phyloP scores from a whole-genome alignment of 2,329 filamentous ascomycete species.

The Microthyrium microscopicum region DNA sequence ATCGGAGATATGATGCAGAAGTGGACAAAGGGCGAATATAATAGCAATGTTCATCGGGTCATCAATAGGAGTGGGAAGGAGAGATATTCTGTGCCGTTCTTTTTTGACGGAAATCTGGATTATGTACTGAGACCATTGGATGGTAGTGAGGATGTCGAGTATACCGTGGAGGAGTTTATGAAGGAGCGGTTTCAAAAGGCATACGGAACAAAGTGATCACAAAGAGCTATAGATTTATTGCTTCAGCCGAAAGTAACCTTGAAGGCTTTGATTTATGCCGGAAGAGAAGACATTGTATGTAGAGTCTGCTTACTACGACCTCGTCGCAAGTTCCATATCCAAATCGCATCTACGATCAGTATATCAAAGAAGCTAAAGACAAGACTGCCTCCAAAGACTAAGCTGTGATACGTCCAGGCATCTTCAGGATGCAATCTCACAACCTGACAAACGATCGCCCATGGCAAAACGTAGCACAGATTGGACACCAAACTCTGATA shows the following conservation, averaged over 20 bases:
- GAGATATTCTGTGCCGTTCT: slow-evolving; percentile 41
- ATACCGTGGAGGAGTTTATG: slow-evolving; percentile 15
- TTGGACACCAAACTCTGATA: slow-evolving; percentile 51
- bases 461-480: slow-evolving; percentile 50
- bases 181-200: slow-evolving; percentile 13
- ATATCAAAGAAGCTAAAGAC: slow-evolving; percentile 49
- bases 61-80: slow-evolving; percentile 34
- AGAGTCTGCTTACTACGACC: no score
- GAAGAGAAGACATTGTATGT: no score
- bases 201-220: no score
- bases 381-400: slow-evolving; percentile 52
- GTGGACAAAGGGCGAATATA: slow-evolving; percentile 37
- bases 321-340: slow-evolving; percentile 33
- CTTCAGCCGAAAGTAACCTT: no score
- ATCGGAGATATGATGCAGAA: slow-evolving; percentile 22
- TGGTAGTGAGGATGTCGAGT: slow-evolving; percentile 6
- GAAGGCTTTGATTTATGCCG: no score
- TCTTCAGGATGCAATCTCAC: slow-evolving; percentile 24
- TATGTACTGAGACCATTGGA: slow-evolving; percentile 11
- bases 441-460: slow-evolving; percentile 44
- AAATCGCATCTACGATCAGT: slow-evolving; percentile 31
- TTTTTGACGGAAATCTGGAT: slow-evolving; percentile 38
- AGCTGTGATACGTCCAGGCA: slow-evolving; percentile 50
- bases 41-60: slow-evolving; percentile 37
- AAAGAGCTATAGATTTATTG: no score